Percentiles rank a stretch among this genome's conserved stretches.
phyloP scores from a whole-genome alignment of 768 basidiomycete genomes.

The Suillus sp. region DNA sequence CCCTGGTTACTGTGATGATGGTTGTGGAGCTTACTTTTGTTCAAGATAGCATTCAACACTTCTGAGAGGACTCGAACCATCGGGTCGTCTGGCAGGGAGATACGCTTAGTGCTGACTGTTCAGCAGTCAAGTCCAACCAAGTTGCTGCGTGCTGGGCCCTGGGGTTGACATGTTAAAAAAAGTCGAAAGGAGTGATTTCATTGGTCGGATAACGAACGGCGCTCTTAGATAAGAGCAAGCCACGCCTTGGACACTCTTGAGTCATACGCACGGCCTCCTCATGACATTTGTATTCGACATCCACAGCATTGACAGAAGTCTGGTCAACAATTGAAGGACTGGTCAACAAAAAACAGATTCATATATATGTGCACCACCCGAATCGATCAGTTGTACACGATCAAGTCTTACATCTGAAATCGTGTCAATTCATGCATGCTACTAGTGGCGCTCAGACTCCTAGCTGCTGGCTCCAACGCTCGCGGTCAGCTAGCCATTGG shows the following conservation, averaged over 20 bases:
- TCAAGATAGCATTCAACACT: background rate
- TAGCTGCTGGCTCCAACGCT: slow-evolving; percentile 52
- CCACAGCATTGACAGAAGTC: too few relatives aligned
- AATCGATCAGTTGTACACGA: background rate
- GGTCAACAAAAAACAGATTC: background rate
- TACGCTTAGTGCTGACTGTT: background rate
- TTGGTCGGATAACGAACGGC: background rate
- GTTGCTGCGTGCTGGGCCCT: background rate
- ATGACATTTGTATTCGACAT: too few relatives aligned
- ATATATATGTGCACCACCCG: background rate
- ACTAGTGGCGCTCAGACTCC: slow-evolving; percentile 23
- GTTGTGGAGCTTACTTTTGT: slow-evolving; percentile 5
- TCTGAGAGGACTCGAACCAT: slow-evolving; percentile 1
- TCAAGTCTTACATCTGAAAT: background rate
- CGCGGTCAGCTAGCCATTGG: slow-evolving; percentile 49
- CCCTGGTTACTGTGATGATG: background rate
- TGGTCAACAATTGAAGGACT: too few relatives aligned
- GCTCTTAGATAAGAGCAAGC: background rate
- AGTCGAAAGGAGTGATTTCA: background rate
- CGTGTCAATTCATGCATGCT: background rate
- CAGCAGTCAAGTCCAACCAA: background rate
- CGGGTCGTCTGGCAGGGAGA: background rate
- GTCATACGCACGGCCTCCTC: too few relatives aligned
- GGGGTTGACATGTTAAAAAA: background rate
- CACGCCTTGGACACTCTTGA: too few relatives aligned